Base-by-base conservation (phyloP, 164 flowering plant genomes). In the Tetracentron sinense region DNA sequence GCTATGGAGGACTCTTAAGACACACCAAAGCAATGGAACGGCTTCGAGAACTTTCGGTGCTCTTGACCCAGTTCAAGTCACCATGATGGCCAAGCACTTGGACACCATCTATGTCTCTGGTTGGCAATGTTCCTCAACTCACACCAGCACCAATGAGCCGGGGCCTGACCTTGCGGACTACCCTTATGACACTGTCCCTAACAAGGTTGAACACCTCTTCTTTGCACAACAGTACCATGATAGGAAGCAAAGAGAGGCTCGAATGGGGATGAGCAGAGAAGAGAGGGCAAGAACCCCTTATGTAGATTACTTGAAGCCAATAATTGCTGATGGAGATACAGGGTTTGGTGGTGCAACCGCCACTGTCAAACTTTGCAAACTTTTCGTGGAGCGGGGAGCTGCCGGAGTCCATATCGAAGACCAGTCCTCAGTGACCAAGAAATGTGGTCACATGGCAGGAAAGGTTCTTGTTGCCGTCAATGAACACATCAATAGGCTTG, bases 401-500 rank as follows among this genome's bases (percentile, higher is more conserved):
- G 96, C 95, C 0, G 98, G 96, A 0, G 95, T 92, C 30, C 98
- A 90, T 66, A 88, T 90, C 42, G 98, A 92, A 71, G 96, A 90
- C 61, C 98, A 92, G 75, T 83, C 93, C 19, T 90, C 96, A 0
- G 86, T 86, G 38, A 85, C 96, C n/a, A 92, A 92, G 67, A 92
- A 92, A 68, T 92, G 98, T 61, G 98, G 98, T 4, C 98, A 92
- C 72, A 92, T 92, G 98, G 93, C 96, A 6, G 96, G 96, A 0
- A 92, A 89, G 56, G 96, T 92, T 6, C 78, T 92, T 20, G 98
- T 92, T 48, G 72, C 95, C 1, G 77, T 84, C 0, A 76, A 81
- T 53, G 96, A 90, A 50, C 96, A 90, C 63, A 84, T 90, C 42
- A 90, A 92, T 48, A 70, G 96, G 74, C 90, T 89, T 12, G 93